phyloP scores from a whole-genome alignment of 306 rosid genomes.

The Cicer pinnatifidum region DNA sequence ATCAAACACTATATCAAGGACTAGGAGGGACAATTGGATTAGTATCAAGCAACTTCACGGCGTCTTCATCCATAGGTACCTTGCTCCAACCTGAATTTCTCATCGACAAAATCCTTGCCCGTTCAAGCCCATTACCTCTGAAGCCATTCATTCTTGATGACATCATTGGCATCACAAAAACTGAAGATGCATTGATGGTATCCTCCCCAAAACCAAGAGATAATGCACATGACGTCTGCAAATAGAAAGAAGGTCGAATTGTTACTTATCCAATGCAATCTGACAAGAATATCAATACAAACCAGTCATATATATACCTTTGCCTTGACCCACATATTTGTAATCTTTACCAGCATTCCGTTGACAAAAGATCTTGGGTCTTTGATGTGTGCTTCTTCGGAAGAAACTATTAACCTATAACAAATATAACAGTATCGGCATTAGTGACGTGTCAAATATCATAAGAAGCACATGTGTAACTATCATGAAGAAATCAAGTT shows the following conservation, averaged over 20 bases:
- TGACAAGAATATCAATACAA: slow-evolving; percentile 8
- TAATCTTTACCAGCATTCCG: slow-evolving; percentile 60
- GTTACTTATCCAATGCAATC: slow-evolving; percentile 19
- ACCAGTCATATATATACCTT: slow-evolving; percentile 59
- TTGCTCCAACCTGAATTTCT: slow-evolving; percentile 71
- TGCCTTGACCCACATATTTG: slow-evolving; percentile 68
- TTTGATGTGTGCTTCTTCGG: slow-evolving; percentile 64
- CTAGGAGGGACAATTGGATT: slow-evolving; percentile 45
- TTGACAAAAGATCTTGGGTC: slow-evolving; percentile 62
- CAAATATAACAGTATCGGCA: slow-evolving; percentile 30
- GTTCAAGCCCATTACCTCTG: slow-evolving; percentile 78
- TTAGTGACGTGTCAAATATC: slow-evolving; percentile 9
- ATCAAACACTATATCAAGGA: slow-evolving; percentile 52
- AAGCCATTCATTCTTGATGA: slow-evolving; percentile 94
- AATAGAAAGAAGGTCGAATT: slow-evolving; percentile 32
- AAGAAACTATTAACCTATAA: slow-evolving; percentile 58
- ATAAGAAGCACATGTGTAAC: not conserved
- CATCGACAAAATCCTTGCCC: slow-evolving; percentile 64
- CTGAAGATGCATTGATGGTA: slow-evolving; percentile 84
- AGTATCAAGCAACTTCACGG: slow-evolving; percentile 53
- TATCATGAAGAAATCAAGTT: not conserved
- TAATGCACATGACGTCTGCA: slow-evolving; percentile 75
- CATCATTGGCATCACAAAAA: slow-evolving; percentile 97
- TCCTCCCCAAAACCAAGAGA: slow-evolving; percentile 90
- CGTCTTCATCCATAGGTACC: slow-evolving; percentile 68